phyloP scores from a whole-genome alignment of 2,329 filamentous ascomycete genomes.

The Chalaropsis thielavioides region DNA sequence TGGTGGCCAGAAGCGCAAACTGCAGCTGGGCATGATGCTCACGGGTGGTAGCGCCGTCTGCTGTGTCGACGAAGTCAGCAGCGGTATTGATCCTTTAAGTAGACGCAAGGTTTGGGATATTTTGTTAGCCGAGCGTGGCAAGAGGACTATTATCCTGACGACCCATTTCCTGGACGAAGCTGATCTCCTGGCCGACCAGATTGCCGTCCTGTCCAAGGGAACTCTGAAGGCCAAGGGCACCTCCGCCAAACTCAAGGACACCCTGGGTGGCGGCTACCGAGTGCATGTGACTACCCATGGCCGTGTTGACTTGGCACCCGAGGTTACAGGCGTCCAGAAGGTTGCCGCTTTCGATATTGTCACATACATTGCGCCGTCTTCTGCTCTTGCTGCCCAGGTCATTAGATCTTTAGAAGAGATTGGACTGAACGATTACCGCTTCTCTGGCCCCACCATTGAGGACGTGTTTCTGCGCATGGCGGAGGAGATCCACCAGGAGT shows the following conservation, averaged over 20 bases:
- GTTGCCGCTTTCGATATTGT: slow-evolving; percentile 54
- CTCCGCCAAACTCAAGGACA: slow-evolving; percentile 72
- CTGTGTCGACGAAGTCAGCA: slow-evolving; percentile 83
- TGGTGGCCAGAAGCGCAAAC: slow-evolving; percentile 81
- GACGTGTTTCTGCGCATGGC: slow-evolving; percentile 82
- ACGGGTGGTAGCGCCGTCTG: slow-evolving; percentile 79
- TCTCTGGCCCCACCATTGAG: slow-evolving; percentile 80
- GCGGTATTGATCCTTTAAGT: slow-evolving; percentile 73
- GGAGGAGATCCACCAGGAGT: slow-evolving; percentile 48
- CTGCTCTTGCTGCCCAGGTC: slow-evolving; percentile 54
- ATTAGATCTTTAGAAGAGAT: slow-evolving; percentile 53
- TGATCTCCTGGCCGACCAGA: slow-evolving; percentile 75
- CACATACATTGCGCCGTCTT: slow-evolving; percentile 57
- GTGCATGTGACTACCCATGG: slow-evolving; percentile 48
- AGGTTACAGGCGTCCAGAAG: slow-evolving; percentile 41
- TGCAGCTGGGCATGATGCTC: slow-evolving; percentile 90
- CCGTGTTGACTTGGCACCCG: slow-evolving; percentile 25
- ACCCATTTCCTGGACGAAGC: slow-evolving; percentile 93
- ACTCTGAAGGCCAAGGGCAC: slow-evolving; percentile 69
- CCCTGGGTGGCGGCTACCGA: slow-evolving; percentile 69
- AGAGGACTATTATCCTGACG: slow-evolving; percentile 70
- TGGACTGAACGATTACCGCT: slow-evolving; percentile 62
- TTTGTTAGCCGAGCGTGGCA: slow-evolving; percentile 66
- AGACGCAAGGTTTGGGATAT: slow-evolving; percentile 92
- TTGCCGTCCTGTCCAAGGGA: slow-evolving; percentile 76